Evolutionary conservation across 768 basidiomycete genomes (phyloP).

Genomic region (Cystobasidium tubakii): DNA sequence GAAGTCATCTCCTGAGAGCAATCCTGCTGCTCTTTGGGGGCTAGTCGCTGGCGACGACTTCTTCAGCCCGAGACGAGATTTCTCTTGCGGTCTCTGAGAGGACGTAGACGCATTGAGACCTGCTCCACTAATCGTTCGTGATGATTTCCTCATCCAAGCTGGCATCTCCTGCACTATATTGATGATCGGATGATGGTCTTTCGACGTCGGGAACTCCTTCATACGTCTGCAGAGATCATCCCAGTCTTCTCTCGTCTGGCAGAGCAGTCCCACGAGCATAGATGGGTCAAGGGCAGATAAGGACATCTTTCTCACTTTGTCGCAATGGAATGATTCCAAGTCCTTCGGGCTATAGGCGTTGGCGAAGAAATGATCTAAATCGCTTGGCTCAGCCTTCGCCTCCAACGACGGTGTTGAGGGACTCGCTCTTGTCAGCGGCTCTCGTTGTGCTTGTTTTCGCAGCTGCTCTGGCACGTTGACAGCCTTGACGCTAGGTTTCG

Average conservation of each 20-base stretch:
- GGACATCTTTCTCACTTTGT: slow-evolving; percentile 92
- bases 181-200: slow-evolving; percentile 10
- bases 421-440: background rate
- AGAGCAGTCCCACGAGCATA: slow-evolving; percentile 91
- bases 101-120: background rate
- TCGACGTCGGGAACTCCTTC: slow-evolving; percentile 56
- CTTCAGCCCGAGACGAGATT: background rate
- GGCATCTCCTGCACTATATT: slow-evolving; percentile 33
- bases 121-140: slow-evolving; percentile 4
- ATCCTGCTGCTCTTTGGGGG: background rate
- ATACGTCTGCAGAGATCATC: slow-evolving; percentile 68
- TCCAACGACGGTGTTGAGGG: slow-evolving; percentile 49
- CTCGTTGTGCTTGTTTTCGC: slow-evolving; percentile 1
- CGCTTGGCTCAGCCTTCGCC: slow-evolving; percentile 54
- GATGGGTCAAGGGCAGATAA: slow-evolving; percentile 85
- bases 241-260: slow-evolving; percentile 78
- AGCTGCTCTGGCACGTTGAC: slow-evolving; percentile 1
- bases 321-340: slow-evolving; percentile 87
- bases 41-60: background rate
- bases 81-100: background rate
- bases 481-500: slow-evolving; percentile 74
- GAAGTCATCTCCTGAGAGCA: background rate
- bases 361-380: slow-evolving; percentile 54
- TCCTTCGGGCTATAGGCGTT: slow-evolving; percentile 67
- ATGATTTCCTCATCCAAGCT: slow-evolving; percentile 28